These are phyloP conservation scores for Syzygium aromaticum DNA, from an alignment of 345 rosid genomes.

Conservation along the genomic window DNA sequence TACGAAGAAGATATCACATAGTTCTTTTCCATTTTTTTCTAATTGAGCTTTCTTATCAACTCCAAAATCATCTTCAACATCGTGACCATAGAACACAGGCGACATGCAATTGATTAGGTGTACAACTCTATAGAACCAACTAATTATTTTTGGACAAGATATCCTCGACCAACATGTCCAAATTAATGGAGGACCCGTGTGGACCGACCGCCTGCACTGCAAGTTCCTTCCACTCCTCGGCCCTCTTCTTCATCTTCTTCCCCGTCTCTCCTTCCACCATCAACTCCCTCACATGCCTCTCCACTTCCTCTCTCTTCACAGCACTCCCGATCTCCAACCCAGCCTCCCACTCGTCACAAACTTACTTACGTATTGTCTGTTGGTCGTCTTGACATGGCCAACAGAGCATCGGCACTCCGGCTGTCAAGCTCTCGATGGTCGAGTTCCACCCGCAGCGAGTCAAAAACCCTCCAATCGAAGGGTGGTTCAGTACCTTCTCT, in stretches of 20 bases:
- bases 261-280: background rate
- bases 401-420: slow-evolving; percentile 42
- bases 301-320: slow-evolving; percentile 22
- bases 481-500: slow-evolving; percentile 37
- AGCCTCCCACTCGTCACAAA: slow-evolving; percentile 30
- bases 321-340: slow-evolving; percentile 40
- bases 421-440: slow-evolving; percentile 25
- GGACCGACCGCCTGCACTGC: slow-evolving; percentile 12
- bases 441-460: slow-evolving; percentile 58
- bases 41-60: too few relatives aligned
- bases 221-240: background rate
- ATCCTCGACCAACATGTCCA: background rate
- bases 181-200: slow-evolving; percentile 10
- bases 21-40: too few relatives aligned
- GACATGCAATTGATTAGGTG: too few relatives aligned
- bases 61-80: too few relatives aligned
- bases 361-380: slow-evolving; percentile 30
- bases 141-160: background rate
- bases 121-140: background rate
- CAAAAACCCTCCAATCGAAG: slow-evolving; percentile 32
- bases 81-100: too few relatives aligned
- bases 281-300: background rate
- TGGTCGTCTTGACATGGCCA: slow-evolving; percentile 55
- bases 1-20: too few relatives aligned
- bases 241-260: background rate